Conservation (phyloP, 768 basidiomycete genomes). For the Amanita thiersii region DNA sequence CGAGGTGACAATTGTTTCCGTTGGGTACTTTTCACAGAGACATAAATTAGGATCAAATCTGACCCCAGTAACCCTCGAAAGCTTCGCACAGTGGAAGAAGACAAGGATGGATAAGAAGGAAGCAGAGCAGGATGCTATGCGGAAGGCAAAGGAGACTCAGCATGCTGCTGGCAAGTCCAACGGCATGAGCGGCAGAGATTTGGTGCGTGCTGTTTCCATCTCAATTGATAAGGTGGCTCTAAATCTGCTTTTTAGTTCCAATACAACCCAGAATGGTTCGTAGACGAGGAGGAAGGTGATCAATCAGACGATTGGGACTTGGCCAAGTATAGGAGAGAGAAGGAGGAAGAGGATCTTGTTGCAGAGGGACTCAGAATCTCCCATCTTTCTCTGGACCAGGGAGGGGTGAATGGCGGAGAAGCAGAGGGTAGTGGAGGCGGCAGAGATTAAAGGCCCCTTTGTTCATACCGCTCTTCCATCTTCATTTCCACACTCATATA, state of each 20-base stretch:
- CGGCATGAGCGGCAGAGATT: conserved; percentile 94
- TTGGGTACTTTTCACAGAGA: too few relatives aligned
- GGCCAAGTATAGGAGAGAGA: conserved; percentile 48
- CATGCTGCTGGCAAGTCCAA: conserved; percentile 80
- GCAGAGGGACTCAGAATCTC: conserved; percentile 48
- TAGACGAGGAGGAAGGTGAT: conserved; percentile 57
- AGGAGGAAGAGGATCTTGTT: conserved; percentile 51
- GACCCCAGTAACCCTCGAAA: conserved; percentile 89
- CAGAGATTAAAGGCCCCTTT: conserved; percentile 3
- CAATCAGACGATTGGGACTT: conserved; percentile 52
- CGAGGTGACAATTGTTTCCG: neutral
- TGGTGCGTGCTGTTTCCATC: conserved; percentile 43
- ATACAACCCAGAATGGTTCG: conserved; percentile 94
- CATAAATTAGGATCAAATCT: conserved; percentile 89
- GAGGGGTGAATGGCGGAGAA: conserved; percentile 15
- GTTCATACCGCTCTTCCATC: neutral
- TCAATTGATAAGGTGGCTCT: conserved; percentile 7
- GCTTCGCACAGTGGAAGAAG: conserved; percentile 93
- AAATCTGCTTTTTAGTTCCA: conserved; percentile 55
- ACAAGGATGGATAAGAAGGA: conserved; percentile 92
- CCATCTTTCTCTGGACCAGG: conserved; percentile 26
- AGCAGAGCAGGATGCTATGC: conserved; percentile 75
- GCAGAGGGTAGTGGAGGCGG: conserved; percentile 23
- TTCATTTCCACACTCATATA: too few relatives aligned
- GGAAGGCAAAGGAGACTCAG: conserved; percentile 77